Base-by-base conservation (phyloP, 2,329 filamentous ascomycete species). In the Aspergillus sp. region DNA sequence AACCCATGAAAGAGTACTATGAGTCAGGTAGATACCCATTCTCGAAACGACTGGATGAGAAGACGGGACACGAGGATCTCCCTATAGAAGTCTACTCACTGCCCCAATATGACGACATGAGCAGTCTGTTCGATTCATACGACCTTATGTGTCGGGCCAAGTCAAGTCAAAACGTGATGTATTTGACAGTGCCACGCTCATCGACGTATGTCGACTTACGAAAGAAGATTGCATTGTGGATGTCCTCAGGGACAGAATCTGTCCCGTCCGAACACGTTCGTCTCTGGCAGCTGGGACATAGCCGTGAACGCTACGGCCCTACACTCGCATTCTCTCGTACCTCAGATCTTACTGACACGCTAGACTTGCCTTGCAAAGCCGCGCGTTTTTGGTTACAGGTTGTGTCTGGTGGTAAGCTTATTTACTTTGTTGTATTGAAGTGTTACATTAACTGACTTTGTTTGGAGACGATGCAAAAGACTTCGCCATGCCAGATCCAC, bases 71-170 rank as follows among this genome's bases (percentile, higher is more conserved):
- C 26, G 48, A 52, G 26, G 55, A 58, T 46, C 61, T 73, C 29
- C 56, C 65, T 10, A 57, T 73, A 29, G 70, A 73, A 46, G 52
- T 71, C 2, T 72, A 70, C 48, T 64, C 63, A 1, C 56, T 69
- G 26, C 53, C 63, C 3, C 54, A 57, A 19, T 63, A 66, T 38
- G 60, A 64, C 29, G 55, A 62, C 33, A 48, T 67, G 39, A 50
- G 53, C 44, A 70, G 68, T 43, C 55, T 72, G 3, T 69, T 73
- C 41, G 68, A 73, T 51, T 60, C 65, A n/a, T 67, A 73, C 49
- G 65, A 69, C 55, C 57, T 72, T 48, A 70, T 71, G 67, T 59
- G 62, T 5, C 58, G 61, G 19, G 61, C 67, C 4, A 67, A 67
- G 44, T 48, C 58, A 3, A 52, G 58, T 29, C 62, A 65, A 30